Base-by-base conservation (phyloP, 179 eudicot species). In the Silene noctiflora region DNA sequence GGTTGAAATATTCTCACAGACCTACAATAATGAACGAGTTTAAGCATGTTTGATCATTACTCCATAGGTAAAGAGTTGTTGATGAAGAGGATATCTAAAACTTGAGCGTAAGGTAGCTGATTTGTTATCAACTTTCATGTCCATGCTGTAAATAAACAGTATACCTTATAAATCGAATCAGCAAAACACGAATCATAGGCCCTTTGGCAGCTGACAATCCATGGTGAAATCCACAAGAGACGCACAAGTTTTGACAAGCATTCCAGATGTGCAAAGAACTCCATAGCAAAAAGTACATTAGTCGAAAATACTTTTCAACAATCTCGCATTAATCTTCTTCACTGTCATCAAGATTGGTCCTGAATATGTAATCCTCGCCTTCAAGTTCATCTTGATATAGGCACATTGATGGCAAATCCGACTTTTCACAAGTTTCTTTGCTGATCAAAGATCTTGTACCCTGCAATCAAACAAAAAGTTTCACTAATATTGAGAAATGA, bases 301-400 rank as follows among this genome's bases (percentile, higher is more conserved):
- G 25, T 10, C 12, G 67, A 63, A 24, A 63, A 19, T 63, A 64
- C 22, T 39, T 39, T 24, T 29, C 65, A 4, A 58, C n/a, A 67
- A 27, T 44, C 24, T 66, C 58, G 20, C 76, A 63, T 58, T 48
- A 78, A 42, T 75, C 64, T 33, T 78, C 79, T 69, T 84, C 83
- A 24, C 29, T 12, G 17, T 72, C 84, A 72, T 82, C 91, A 19
- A 92, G 69, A 83, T 81, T 89, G 73, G 89, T 93, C 69, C 95
- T 80, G 76, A 93, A 92, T 73, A 94, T 44, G 71, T 75, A 94
- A 78, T 92, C 96, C 81, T 94, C 97, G 55, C 84, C 85, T 67
- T 94, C 98, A 72, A 92, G 67, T 82, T 93, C 98, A 55, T 94
- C 97, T 16, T 94, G 98, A 76, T 31, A 82, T 55, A 87, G 82